Evolutionary conservation across 805 yeast species (phyloP).

Genomic region (Saccharomycopsis sp.): DNA sequence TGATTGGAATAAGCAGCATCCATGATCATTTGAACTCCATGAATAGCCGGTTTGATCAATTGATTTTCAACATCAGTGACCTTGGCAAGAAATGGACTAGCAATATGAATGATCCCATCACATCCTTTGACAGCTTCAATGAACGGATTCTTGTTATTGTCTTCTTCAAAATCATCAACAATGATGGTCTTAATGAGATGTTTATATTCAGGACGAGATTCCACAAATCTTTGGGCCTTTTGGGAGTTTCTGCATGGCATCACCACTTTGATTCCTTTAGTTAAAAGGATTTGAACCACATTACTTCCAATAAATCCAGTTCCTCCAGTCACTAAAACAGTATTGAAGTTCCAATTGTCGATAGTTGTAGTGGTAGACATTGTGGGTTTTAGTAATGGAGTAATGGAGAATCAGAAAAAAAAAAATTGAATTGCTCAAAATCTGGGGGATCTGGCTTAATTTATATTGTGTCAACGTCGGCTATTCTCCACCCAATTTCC

Average conservation of each 20-base stretch:
- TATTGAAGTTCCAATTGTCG: conserved; percentile 4
- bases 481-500: too few species aligned
- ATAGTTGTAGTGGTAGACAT: too few species aligned
- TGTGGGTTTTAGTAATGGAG: too few species aligned
- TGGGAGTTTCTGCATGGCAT: conserved; percentile 35
- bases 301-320: conserved; percentile 42
- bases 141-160: conserved; percentile 27
- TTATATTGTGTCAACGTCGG: too few species aligned
- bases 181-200: conserved; percentile 31
- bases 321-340: conserved; percentile 38
- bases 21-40: conserved; percentile 45
- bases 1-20: conserved; percentile 34
- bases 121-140: conserved; percentile 34
- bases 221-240: conserved; percentile 27
- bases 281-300: conserved; percentile 28
- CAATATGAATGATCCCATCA: conserved; percentile 45
- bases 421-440: too few species aligned
- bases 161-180: conserved; percentile 34
- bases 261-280: conserved; percentile 31
- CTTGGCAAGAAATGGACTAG: conserved; percentile 45
- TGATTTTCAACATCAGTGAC: conserved; percentile 35
- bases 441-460: too few species aligned
- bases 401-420: too few species aligned
- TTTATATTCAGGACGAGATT: conserved; percentile 22
- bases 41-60: conserved; percentile 43